Evolutionary conservation across 2,329 filamentous ascomycete genomes (phyloP).

Genomic region (Dothistroma septosporum): DNA sequence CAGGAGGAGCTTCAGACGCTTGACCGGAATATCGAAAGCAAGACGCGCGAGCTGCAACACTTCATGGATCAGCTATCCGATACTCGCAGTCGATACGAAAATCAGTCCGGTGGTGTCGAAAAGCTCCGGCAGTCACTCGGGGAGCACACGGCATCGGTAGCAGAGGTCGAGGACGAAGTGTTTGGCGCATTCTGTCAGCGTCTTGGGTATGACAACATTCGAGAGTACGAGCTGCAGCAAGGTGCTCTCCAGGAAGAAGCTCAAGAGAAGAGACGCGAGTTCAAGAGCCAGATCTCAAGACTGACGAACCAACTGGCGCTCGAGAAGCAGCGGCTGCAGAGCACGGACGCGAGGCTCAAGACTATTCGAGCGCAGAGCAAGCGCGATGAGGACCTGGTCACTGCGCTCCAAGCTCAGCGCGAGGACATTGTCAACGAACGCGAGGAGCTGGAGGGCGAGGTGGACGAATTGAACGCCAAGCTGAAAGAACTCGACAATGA

Average conservation of each 20-base stretch:
- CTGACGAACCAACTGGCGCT: slow-evolving; percentile 59
- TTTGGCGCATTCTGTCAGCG: slow-evolving; percentile 81
- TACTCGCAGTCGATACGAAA: slow-evolving; percentile 70
- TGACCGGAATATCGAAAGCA: slow-evolving; percentile 77
- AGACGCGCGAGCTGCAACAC: slow-evolving; percentile 74
- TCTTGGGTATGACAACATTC: slow-evolving; percentile 82
- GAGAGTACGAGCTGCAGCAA: slow-evolving; percentile 89
- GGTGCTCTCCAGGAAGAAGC: slow-evolving; percentile 88
- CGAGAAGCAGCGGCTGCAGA: slow-evolving; percentile 67
- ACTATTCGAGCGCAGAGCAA: slow-evolving; percentile 63
- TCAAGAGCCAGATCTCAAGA: slow-evolving; percentile 69
- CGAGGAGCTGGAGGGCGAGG: slow-evolving; percentile 67
- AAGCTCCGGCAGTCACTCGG: slow-evolving; percentile 55
- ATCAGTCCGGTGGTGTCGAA: slow-evolving; percentile 66
- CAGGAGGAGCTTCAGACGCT: slow-evolving; percentile 74
- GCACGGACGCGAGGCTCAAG: slow-evolving; percentile 65
- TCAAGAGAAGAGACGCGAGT: slow-evolving; percentile 78
- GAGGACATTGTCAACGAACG: slow-evolving; percentile 68
- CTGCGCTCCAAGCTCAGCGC: slow-evolving; percentile 67
- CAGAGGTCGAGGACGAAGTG: slow-evolving; percentile 79
- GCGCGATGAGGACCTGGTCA: slow-evolving; percentile 65
- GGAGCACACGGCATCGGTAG: slow-evolving; percentile 61
- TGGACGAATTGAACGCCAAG: slow-evolving; percentile 69
- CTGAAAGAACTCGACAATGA: slow-evolving; percentile 65
- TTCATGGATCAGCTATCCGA: slow-evolving; percentile 69